Percentiles rank a stretch among this genome's conserved stretches.
Evolutionary conservation across 208 protist genomes (phyloP).

Genomic region (Crithidia fasciculata): DNA sequence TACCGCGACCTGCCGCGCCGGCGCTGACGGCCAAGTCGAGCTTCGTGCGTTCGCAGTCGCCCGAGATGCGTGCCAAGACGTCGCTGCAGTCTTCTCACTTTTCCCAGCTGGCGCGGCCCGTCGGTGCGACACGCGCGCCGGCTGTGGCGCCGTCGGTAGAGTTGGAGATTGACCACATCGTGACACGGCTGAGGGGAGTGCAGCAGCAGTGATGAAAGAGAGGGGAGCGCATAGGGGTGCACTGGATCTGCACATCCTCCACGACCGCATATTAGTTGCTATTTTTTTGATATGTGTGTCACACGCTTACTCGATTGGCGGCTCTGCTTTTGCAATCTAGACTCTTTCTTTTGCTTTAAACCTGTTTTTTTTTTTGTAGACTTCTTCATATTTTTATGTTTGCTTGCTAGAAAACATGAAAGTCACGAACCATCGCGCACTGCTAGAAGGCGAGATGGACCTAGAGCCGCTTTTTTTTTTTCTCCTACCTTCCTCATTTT

Average conservation of each 20-base stretch:
- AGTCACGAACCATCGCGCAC: no score
- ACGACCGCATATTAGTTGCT: no score
- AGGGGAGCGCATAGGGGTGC: not conserved
- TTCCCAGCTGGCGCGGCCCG: not conserved
- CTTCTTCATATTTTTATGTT: not conserved
- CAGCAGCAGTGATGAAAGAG: not conserved
- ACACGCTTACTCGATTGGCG: no score
- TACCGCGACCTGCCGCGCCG: not conserved
- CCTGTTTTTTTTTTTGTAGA: not conserved
- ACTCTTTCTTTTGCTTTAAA: not conserved
- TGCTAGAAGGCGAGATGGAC: no score
- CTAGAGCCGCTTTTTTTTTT: not conserved
- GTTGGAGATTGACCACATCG: constrained; percentile 14
- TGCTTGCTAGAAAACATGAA: not conserved
- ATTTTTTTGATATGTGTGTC: no score
- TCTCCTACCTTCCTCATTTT: not conserved
- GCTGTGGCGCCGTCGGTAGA: constrained; percentile 5
- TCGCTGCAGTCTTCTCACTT: not conserved
- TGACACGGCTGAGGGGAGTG: constrained; percentile 1
- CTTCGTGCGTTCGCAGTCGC: not conserved
- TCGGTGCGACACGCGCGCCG: not conserved
- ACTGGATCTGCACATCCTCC: no score
- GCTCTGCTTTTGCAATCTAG: not conserved
- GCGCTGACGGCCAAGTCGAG: not conserved
- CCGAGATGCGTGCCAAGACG: not conserved